Evolutionary conservation across 2,329 filamentous ascomycete genomes (phyloP).

Genomic region (Chaetomium sp.): DNA sequence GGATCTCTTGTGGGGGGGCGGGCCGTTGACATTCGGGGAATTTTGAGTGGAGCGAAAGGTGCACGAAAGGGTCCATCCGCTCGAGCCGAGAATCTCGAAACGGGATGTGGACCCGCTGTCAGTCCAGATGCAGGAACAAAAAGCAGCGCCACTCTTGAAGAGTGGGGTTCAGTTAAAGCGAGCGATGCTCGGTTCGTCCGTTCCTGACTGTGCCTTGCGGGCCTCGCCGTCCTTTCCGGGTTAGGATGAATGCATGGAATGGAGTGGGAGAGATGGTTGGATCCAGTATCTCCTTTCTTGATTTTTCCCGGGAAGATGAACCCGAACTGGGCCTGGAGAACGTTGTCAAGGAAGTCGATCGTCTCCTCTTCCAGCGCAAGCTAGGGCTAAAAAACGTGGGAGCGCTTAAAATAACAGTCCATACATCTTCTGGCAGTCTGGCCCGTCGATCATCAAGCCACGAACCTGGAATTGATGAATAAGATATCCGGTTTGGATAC

Average conservation of each 20-base stretch:
- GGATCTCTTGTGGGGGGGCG: neutral
- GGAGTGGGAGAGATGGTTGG: neutral
- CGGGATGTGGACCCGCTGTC: constrained; percentile 7
- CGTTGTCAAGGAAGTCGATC: neutral
- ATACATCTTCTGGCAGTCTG: neutral
- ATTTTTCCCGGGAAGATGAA: neutral
- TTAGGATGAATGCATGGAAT: neutral
- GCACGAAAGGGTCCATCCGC: constrained; percentile 11
- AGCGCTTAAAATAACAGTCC: constrained; percentile 15
- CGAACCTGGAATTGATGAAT: constrained; percentile 1
- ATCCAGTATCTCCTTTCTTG: neutral
- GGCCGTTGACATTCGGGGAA: constrained; percentile 2
- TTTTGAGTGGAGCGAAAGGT: neutral
- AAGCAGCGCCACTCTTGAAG: constrained; percentile 12
- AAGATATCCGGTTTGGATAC: neutral
- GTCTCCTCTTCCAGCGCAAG: neutral
- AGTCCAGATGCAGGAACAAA: constrained; percentile 23
- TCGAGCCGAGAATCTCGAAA: constrained; percentile 2
- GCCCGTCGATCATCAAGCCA: constrained; percentile 15
- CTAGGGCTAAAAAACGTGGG: constrained; percentile 7
- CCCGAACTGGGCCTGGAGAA: neutral
- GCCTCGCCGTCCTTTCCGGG: neutral
- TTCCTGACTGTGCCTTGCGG: neutral
- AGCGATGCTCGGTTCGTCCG: neutral
- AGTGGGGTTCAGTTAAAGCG: neutral